Evolutionary conservation across 805 yeast species (phyloP), one percentile per base, ranked within the genome.

Genomic region (Pichia californica): DNA sequence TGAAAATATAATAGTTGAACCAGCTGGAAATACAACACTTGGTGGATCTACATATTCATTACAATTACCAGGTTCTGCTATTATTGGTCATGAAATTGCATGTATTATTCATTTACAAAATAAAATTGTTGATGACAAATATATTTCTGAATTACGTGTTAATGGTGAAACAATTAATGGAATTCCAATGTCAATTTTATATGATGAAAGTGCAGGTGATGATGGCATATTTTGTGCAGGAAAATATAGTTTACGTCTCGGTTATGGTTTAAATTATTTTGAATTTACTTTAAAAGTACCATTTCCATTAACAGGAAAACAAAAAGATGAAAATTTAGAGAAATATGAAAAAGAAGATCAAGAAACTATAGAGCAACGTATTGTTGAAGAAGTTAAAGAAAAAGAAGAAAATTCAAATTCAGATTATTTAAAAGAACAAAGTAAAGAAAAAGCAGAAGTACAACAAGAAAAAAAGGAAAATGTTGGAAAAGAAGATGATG

Each of bases 121-220:
- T 39, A 53, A 62, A 31, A 26, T 64, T 69, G 45, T 59, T 59
- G 45, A 61, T 57, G 48, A 67, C 55, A 55, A 70, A 42, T 70
- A 70, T 51, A 49, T 55, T 37, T 59, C 69, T 5, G 61, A 56
- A 23, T 51, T 74, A 34, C 58, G 63, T 6, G 66, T 73, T 23
- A 74, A 74, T 49, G 69, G 70, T 15, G 79, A 74, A 48, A 56
- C 57, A 15, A 59, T 71, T 18, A 66, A 64, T 35, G 71, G 75
- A 2, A 62, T 63, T 3, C 75, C 75, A 25, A 63, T 55, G 18
- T 34, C 71, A 2, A 59, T 67, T 31, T 60, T 62, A n/a, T 70
- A 69, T 44, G 56, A 55, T 32, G 54, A 50, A 4, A 28, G 26
- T 11, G 44, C 45, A 14, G 47, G 52, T 29, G 44, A 41, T 9